Evolutionary conservation across 768 basidiomycete species (phyloP), one percentile per base, ranked within the genome.

Genomic region (Rickenella mellea): DNA sequence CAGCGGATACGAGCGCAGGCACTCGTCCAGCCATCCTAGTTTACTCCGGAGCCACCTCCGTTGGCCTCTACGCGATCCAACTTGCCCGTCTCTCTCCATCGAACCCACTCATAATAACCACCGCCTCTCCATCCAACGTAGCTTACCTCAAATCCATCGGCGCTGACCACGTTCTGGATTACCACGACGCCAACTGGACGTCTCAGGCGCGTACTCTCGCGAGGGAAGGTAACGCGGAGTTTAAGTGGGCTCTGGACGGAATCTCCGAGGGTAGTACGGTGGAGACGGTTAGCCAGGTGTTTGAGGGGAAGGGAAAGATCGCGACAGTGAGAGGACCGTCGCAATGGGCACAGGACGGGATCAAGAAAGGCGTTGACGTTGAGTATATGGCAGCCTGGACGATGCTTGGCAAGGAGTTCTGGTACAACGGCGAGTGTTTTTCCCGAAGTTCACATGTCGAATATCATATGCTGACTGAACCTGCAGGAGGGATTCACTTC

Each of bases 21-120:
- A n/a, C n/a, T 2, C n/a, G 3, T 6, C 59, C 59, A 15, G 51
- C 52, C 2, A 52, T 63, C 24, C 51, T 64, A 3, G 46, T 63
- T 22, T 65, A 64, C 39, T 64, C 62, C 1, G 61, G 51, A 10
- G 43, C 63, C 15, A 64, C 62, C 1, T 59, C 61, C n/a, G 42
- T 65, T 25, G 62, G 63, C 6, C 52, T 62, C 14, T 63, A 55
- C 42, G 46, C 57, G 19, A 49, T 64, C 15, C 48, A 59, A 42
- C 52, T 65, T 5, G 49, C 54, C 7, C 55, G 45, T 24, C 42
- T 55, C 10, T 37, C 57, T 4, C 61, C 58, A 2, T 43, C 51
- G 11, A 29, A 45, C 15, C 56, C 56, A 7, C 45, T 54, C 2
- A 52, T 62, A 28, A 59, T 59, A 22, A 56, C 55, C 4, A 64